Base-by-base conservation (phyloP, 1,284 basidiomycete species). In the Austroboletus rostrupii region DNA sequence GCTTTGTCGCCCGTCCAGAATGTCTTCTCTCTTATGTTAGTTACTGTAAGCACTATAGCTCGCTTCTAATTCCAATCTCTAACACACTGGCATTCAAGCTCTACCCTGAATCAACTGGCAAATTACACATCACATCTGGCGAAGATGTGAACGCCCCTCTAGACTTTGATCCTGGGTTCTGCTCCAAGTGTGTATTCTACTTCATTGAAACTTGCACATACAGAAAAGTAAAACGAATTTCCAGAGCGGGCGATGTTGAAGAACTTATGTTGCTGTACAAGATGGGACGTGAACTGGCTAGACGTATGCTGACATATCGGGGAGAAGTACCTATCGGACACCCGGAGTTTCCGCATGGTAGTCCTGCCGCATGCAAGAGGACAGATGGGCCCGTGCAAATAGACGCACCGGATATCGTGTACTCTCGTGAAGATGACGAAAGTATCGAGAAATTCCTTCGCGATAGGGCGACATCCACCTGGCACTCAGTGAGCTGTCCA, bases 401-500 rank as follows among this genome's bases (percentile, higher is more conserved):
- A 2, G 58, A 71, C 21, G 69, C 73, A 0, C 72, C 78, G 0
- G 71, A 79, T 40, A 72, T 84, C n/a, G 57, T 67, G 14, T 87
- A 87, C 62, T 70, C 77, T 0, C 57, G 57, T 0, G 79, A 79
- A 41, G 85, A 88, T 56, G 74, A 87, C 35, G 67, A 72, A 48
- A 74, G 70, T 3, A 76, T 73, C 54, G 78, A 80, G 39, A 57
- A 68, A 6, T 81, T 69, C 56, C 55, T 68, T 33, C 62, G 73
- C 19, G 58, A 62, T 8, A 42, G 26, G 13, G 33, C 17, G 17
- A 16, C 33, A 14, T 16, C 16, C 12, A 17, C 33, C 8, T 16
- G 76, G 76, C 83, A 85, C 57, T 76, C 80, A 50, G 82, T 82
- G 2, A 29, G 28, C 11, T 29, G 28, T 29, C 28, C 28, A 29